Conservation (phyloP, 345 rosid genomes). For the Cardamine occulta region DNA sequence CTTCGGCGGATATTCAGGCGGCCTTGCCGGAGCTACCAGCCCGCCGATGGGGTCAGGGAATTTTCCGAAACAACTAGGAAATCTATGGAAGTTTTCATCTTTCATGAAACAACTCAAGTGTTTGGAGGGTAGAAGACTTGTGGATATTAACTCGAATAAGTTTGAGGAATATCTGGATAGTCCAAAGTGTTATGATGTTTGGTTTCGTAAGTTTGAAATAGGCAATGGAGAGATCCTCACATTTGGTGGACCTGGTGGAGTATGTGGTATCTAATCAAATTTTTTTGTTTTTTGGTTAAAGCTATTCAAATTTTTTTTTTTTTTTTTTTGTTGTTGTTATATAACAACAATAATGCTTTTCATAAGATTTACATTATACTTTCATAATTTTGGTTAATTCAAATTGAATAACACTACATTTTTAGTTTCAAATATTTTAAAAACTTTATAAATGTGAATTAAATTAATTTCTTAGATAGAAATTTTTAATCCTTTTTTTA, state of each 20-base stretch:
- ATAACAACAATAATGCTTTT: too few relatives aligned
- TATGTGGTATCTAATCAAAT: slow-evolving; percentile 1
- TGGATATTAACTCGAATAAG: not conserved
- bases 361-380: too few relatives aligned
- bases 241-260: slow-evolving; percentile 35
- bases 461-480: too few relatives aligned
- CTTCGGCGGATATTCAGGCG: slow-evolving; percentile 10
- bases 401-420: too few relatives aligned
- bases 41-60: slow-evolving; percentile 23
- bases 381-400: too few relatives aligned
- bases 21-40: not conserved
- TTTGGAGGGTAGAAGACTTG: not conserved
- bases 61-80: not conserved
- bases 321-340: too few relatives aligned
- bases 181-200: slow-evolving; percentile 23
- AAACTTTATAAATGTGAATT: too few relatives aligned
- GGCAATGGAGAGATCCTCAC: slow-evolving; percentile 5
- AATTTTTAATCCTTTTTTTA: too few relatives aligned
- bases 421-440: too few relatives aligned
- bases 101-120: slow-evolving; percentile 22
- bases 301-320: not conserved
- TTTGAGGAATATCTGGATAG: slow-evolving; percentile 11
- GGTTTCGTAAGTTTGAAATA: slow-evolving; percentile 13
- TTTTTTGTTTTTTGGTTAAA: not conserved
- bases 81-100: not conserved